Evolutionary conservation across 257 asterid genomes (phyloP).

Genomic region (Forsythia viridissima): DNA sequence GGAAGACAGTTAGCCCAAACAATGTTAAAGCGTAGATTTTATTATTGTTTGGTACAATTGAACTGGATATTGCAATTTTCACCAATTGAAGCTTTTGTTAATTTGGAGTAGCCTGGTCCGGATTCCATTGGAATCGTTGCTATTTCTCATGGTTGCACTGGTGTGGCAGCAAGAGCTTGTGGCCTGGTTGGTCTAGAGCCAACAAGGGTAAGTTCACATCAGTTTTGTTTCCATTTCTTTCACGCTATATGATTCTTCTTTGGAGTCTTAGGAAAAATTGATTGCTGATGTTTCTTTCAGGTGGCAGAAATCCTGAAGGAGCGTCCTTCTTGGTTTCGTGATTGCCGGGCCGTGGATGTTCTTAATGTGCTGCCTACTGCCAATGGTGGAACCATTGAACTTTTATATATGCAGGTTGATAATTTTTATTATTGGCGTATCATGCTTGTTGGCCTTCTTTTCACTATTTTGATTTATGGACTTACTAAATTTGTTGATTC

Average conservation of each 20-base stretch:
- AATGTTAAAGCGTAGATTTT: not conserved
- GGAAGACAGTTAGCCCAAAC: slow-evolving; percentile 3
- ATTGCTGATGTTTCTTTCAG: slow-evolving; percentile 36
- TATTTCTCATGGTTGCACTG: slow-evolving; percentile 99
- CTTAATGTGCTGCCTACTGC: slow-evolving; percentile 87
- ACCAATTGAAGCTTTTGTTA: slow-evolving; percentile 9
- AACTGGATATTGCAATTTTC: slow-evolving; percentile 9
- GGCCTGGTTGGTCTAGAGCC: slow-evolving; percentile 97
- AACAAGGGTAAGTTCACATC: slow-evolving; percentile 57
- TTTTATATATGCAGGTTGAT: slow-evolving; percentile 82
- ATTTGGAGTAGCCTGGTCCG: slow-evolving; percentile 94
- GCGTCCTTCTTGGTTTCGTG: slow-evolving; percentile 95
- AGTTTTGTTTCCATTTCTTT: not conserved
- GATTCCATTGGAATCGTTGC: slow-evolving; percentile 99
- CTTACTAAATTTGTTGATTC: slow-evolving; percentile 11
- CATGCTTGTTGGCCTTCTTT: not conserved
- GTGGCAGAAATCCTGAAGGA: slow-evolving; percentile 96
- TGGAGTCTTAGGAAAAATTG: not conserved
- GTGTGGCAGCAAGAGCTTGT: slow-evolving; percentile 95
- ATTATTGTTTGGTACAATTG: slow-evolving; percentile 3
- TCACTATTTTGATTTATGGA: not conserved
- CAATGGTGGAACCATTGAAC: slow-evolving; percentile 97
- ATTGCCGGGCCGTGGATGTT: slow-evolving; percentile 86
- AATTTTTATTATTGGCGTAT: not conserved
- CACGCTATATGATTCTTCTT: not conserved